Percentiles rank a stretch among this genome's conserved stretches.
Conservation (phyloP, 2,329 filamentous ascomycete species). For the Claviceps africana region DNA sequence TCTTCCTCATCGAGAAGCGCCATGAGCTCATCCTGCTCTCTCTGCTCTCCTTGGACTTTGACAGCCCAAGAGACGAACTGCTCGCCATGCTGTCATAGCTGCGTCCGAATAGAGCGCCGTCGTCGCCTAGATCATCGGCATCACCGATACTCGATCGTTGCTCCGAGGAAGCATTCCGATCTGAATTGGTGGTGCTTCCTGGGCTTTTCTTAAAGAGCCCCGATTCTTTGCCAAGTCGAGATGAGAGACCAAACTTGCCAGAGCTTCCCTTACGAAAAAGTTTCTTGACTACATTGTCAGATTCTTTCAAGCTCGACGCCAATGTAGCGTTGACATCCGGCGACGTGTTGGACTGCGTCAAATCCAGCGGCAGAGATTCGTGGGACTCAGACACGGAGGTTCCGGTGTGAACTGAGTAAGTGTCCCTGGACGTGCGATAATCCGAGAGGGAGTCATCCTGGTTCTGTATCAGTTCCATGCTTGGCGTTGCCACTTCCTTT, state of each 20-base stretch:
- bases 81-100: constrained; percentile 43
- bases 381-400: constrained; percentile 46
- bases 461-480: constrained; percentile 22
- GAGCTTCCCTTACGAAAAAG: constrained; percentile 52
- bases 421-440: constrained; percentile 41
- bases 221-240: constrained; percentile 39
- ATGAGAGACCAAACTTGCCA: constrained; percentile 50
- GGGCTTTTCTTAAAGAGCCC: constrained; percentile 45
- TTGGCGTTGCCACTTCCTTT: constrained; percentile 22
- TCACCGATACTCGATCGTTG: constrained; percentile 44
- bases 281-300: constrained; percentile 44
- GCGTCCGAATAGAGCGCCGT: constrained; percentile 27
- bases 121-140: constrained; percentile 37
- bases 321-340: constrained; percentile 35
- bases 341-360: constrained; percentile 39
- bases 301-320: constrained; percentile 30
- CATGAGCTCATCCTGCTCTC: constrained; percentile 37
- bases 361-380: constrained; percentile 43
- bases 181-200: constrained; percentile 42
- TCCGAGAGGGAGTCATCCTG: constrained; percentile 37
- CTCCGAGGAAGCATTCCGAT: constrained; percentile 40
- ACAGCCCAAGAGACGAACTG: constrained; percentile 41
- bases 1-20: constrained; percentile 48
- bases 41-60: constrained; percentile 30
- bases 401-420: constrained; percentile 42